Evolutionary conservation across 2,329 filamentous ascomycete species (phyloP), one percentile per base, ranked within the genome.

Genomic region (Rhynchosporium graminicola): DNA sequence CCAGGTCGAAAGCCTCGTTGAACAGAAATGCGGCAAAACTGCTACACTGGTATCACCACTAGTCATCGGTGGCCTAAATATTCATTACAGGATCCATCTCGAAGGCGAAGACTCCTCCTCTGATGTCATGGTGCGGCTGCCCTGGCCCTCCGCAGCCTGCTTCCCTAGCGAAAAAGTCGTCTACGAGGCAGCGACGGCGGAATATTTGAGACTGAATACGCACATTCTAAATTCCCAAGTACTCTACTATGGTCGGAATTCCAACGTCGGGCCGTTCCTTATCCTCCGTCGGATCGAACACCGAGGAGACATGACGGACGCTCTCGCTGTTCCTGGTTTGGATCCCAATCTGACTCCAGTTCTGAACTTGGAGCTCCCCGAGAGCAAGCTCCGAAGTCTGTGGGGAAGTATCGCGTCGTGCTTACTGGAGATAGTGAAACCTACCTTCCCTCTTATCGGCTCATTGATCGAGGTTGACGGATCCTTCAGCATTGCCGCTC

Each of bases 251-350:
- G 61, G 64, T 26, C 40, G 55, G 13, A 42, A 63, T 6, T 60
- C 66, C 56, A 56, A 60, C 10, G 20, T 68, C 20, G 60, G 64
- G 43, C 64, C 64, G 51, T 69, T 65, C 36, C 62, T 65, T 8
- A 67, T 66, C 38, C 51, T 63, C 10, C 43, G 59, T 56, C 54
- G 60, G 26, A 43, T 64, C 9, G 57, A 64, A 40, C 59, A 70
- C 76, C 40, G 75, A 76, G 73, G 69, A 73, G 20, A 45, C 29
- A 26, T 76, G 71, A n/a, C 65, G 73, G 42, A 66, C 65, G 8
- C 67, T 71, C 58, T 1, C 74, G 73, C 74, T 76, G 74, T 57
- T 0, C 55, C 63, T 65, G n/a, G 46, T 61, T 31, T 29, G 10
- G 52, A 69, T 77, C 2, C 71, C 76, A 1, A 62, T 76, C 5